A percentile compares a stretch with the other conserved stretches of the same genome.
phyloP scores from a whole-genome alignment of 345 rosid species.

The Citrus medica region DNA sequence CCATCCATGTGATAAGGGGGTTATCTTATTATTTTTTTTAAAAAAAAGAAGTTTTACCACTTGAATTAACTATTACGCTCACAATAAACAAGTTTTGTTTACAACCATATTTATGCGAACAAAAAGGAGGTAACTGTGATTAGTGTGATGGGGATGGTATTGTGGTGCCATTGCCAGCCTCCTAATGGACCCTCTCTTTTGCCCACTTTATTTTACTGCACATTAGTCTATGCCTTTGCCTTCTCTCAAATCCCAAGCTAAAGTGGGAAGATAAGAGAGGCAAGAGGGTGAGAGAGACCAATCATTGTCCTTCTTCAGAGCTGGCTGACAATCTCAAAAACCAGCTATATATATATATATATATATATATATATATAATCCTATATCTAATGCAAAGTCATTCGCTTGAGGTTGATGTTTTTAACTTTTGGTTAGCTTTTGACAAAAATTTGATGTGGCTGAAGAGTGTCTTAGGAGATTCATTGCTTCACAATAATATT shows the following conservation, averaged over 20 bases:
- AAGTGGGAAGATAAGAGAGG: slow-evolving; percentile 14
- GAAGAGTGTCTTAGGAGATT: not conserved
- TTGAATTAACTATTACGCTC: not conserved
- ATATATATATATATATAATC: not conserved
- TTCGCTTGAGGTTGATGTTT: not conserved
- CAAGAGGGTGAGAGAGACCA: slow-evolving; percentile 21
- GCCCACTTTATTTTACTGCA: slow-evolving; percentile 11
- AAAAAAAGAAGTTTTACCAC: not conserved
- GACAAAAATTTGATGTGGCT: not conserved
- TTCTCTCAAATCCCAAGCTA: slow-evolving; percentile 17
- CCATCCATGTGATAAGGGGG: no score
- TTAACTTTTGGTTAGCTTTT: not conserved
- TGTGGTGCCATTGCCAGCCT: slow-evolving; percentile 18
- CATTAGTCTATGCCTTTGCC: not conserved
- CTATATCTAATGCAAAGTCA: not conserved
- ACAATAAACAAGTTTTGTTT: not conserved
- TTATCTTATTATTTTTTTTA: not conserved
- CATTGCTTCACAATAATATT: not conserved
- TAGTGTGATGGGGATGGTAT: slow-evolving; percentile 1
- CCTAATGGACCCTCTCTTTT: slow-evolving; percentile 20
- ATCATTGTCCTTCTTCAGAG: slow-evolving; percentile 16
- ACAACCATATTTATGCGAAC: not conserved
- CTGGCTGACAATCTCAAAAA: slow-evolving; percentile 1
- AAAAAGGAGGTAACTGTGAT: not conserved
- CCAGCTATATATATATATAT: no score